Conservation (phyloP, 1,284 basidiomycete species). For the Leccinum griseonigrum region DNA sequence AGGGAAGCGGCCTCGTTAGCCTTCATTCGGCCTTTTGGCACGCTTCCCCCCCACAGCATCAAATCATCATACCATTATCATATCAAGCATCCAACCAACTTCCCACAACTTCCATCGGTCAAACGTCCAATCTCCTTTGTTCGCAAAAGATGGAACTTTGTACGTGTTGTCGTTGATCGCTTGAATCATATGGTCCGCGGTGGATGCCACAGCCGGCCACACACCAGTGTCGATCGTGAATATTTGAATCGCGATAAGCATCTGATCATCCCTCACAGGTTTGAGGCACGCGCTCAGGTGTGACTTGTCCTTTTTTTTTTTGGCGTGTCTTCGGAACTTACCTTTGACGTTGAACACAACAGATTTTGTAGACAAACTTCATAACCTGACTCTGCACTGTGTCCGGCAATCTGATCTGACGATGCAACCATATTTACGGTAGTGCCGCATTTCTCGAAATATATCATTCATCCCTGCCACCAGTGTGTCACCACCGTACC, state of each 20-base stretch:
- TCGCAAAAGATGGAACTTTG: conserved; percentile 5
- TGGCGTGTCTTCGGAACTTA: neutral
- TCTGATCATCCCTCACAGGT: conserved; percentile 6
- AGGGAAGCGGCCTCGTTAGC: neutral
- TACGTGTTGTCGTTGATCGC: conserved; percentile 33
- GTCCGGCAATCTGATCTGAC: conserved; percentile 12
- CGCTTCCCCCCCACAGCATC: conserved; percentile 17
- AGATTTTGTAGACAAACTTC: conserved; percentile 1
- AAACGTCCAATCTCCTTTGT: conserved; percentile 18
- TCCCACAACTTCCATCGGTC: conserved; percentile 15
- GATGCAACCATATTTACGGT: neutral
- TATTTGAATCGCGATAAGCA: neutral
- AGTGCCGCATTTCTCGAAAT: conserved; percentile 7
- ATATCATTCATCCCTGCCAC: conserved; percentile 1
- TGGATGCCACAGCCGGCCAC: neutral
- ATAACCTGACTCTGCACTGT: conserved; percentile 5
- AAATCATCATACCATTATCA: conserved; percentile 13
- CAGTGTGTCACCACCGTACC: neutral
- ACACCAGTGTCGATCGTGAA: conserved; percentile 20
- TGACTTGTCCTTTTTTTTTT: neutral
- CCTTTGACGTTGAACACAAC: neutral
- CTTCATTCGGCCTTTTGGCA: neutral
- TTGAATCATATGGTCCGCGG: conserved; percentile 11
- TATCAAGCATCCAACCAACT: neutral
- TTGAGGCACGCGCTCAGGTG: neutral